Base-by-base conservation (phyloP, 495 filamentous ascomycete species). In the Daldinia childiae region DNA sequence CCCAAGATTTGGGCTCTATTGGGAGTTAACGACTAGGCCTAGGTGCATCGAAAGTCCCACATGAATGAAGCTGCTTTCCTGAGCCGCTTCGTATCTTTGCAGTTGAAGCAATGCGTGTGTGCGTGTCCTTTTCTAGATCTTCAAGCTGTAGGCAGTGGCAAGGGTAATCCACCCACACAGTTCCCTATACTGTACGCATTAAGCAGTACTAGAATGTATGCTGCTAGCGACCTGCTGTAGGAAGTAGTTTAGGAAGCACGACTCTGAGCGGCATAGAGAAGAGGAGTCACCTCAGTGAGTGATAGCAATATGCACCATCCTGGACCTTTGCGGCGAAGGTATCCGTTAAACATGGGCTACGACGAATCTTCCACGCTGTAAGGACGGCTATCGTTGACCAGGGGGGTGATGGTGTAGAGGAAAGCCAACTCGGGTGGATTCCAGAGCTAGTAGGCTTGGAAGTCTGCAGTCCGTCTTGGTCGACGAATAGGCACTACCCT, bases 1-100 rank as follows among this genome's bases (percentile, higher is more conserved):
- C 71, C 71, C 71, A 69, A 73, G 71, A 73, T 73, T 73, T 69
- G 71, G 71, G 66, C 71, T 58, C 58, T 69, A 69, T 69, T 73
- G 71, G 71, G 71, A 69, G 62, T 69, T 32, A 66, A 62, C 41
- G 51, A 26, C 61, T 73, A 66, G 62, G 62, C 58, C 66, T 65
- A 39, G 65, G 62, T 66, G 71, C 71, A 59, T 69, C 56, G 62
- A 58, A 58, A 66, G 66, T 69, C 41, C 66, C 66, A 73, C 71
- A 69, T 54, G 12, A 58, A 61, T 19, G 57, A 63, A 65, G 65
- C 65, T 63, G 71, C 71, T 69, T 52, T 66, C 62, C 66, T 69
- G 58, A 73, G 66, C 71, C 65, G 71, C 66, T 62, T 73, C 71
- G 71, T 73, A 73, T 73, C 71, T 69, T 54, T 73, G 71, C 71